Base-by-base conservation (phyloP, 1,284 basidiomycete species). In the Trichosporon ovoides region DNA sequence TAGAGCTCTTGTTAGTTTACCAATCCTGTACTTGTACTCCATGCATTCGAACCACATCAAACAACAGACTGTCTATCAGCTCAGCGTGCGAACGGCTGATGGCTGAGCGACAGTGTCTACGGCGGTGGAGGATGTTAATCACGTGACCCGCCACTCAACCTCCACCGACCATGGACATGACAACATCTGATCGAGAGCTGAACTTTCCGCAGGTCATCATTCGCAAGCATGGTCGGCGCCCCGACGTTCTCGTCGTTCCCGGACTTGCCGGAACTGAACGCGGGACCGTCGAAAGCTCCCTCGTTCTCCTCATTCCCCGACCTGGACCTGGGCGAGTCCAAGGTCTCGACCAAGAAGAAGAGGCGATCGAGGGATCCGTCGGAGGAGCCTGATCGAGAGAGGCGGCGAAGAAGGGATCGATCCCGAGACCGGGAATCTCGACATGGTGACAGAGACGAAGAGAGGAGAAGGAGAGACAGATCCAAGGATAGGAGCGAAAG, bases 301-400 rank as follows among this genome's bases (percentile, higher is more conserved):
- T 46, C 53, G 1, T 64, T 64, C 48, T 62, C 63, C 10, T 64
- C 63, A 14, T 64, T 64, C 19, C 63, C 63, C 0, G 63, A 64
- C 13, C 18, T 62, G 40, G 54, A 59, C 16, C 31, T 36, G 34
- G 40, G 37, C 36, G n/a, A 33, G 20, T 20, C 18, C n/a, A 16
- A 6, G 12, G 14, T 28, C 18, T 14, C 35, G 18, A 18, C 6
- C n/a, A 24, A 31, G 24, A 38, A 48, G 36, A 31, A 22, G n/a
- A n/a, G n/a, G 38, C 18, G 53, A 13, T 12, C 40, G 20, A 38
- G 56, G 7, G 5, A 19, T 4, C 43, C 43, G 6, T 28, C 43
- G 4, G 24, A 48, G n/a, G 43, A 48, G 18, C 34, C 11, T 14
- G 52, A 53, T 4, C 36, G 28, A 0, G 51, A 52, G n/a, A 12